Conservation (phyloP, 2,329 filamentous ascomycete species). For the Exophiala spinifera region DNA sequence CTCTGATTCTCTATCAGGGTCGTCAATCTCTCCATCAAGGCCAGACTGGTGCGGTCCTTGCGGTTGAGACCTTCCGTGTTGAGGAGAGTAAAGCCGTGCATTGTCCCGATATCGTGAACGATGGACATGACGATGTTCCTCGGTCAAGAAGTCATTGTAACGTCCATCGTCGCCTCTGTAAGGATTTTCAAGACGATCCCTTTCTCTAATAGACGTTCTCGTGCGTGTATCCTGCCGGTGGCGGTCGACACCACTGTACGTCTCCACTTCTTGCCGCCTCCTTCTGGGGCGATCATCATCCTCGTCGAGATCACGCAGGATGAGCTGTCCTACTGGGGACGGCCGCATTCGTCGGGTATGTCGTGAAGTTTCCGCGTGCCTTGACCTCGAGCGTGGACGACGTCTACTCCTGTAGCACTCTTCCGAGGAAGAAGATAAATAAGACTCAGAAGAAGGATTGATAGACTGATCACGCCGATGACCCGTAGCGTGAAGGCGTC, state of each 20-base stretch:
- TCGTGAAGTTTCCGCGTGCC: not conserved
- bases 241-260: constrained; percentile 7
- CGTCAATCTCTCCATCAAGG: not conserved
- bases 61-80: constrained; percentile 8
- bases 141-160: too few species aligned
- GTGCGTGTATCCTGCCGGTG: not conserved
- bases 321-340: constrained; percentile 10
- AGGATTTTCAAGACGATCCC: not conserved
- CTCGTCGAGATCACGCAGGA: not conserved
- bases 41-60: not conserved
- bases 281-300: not conserved
- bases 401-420: not conserved
- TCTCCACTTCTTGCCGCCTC: not conserved
- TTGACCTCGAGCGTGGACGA: constrained; percentile 1
- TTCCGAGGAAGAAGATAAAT: constrained; percentile 2
- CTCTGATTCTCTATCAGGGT: not conserved
- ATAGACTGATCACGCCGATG: not conserved
- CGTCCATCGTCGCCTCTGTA: too few species aligned
- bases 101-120: not conserved
- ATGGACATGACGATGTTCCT: not conserved
- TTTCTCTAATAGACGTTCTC: not conserved
- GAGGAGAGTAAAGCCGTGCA: constrained; percentile 9
- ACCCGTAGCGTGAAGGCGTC: not conserved
- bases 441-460: constrained; percentile 6
- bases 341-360: constrained; percentile 8